Percentiles rank a stretch among this genome's conserved stretches.
phyloP scores from a whole-genome alignment of 192 early-diverging fungal genomes.

The Coemansia sp. region DNA sequence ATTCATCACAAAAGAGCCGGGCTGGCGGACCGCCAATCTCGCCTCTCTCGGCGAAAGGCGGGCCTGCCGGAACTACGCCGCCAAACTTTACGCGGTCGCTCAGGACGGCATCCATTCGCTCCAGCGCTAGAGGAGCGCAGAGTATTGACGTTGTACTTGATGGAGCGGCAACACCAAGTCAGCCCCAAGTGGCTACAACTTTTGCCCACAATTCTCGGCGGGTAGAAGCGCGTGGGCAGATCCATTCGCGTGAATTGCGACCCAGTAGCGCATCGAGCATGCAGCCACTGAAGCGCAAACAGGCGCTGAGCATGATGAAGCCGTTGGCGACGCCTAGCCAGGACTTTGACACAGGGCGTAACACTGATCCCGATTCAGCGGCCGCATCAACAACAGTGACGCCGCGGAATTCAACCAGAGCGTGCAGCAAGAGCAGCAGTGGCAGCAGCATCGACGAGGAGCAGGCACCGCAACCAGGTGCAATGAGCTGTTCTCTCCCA shows the following conservation, averaged over 20 bases:
- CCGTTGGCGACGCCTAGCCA: slow-evolving; percentile 15
- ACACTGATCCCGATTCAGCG: slow-evolving; percentile 1
- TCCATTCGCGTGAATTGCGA: slow-evolving; percentile 3
- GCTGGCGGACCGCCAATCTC: background rate
- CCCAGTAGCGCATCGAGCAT: slow-evolving; percentile 1
- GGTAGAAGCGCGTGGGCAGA: slow-evolving; percentile 38
- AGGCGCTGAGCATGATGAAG: slow-evolving; percentile 29
- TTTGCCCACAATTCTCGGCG: slow-evolving; percentile 17
- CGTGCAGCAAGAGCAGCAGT: slow-evolving; percentile 10
- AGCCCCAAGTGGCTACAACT: slow-evolving; percentile 29
- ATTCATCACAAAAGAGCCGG: slow-evolving; percentile 1
- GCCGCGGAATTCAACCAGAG: slow-evolving; percentile 1
- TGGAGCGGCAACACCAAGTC: slow-evolving; percentile 14
- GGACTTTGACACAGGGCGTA: slow-evolving; percentile 1
- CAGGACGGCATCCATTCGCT: slow-evolving; percentile 25
- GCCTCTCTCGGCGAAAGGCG: background rate
- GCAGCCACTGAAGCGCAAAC: slow-evolving; percentile 5
- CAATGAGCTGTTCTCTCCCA: background rate
- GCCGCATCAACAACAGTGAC: slow-evolving; percentile 2
- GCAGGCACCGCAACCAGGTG: background rate
- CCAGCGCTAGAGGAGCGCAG: slow-evolving; percentile 9
- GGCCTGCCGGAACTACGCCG: background rate
- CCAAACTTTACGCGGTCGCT: slow-evolving; percentile 10
- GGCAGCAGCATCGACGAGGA: slow-evolving; percentile 5
- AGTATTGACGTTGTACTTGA: slow-evolving; percentile 1